phyloP scores from a whole-genome alignment of 2,329 filamentous ascomycete species.

The Colletotrichum sp. region DNA sequence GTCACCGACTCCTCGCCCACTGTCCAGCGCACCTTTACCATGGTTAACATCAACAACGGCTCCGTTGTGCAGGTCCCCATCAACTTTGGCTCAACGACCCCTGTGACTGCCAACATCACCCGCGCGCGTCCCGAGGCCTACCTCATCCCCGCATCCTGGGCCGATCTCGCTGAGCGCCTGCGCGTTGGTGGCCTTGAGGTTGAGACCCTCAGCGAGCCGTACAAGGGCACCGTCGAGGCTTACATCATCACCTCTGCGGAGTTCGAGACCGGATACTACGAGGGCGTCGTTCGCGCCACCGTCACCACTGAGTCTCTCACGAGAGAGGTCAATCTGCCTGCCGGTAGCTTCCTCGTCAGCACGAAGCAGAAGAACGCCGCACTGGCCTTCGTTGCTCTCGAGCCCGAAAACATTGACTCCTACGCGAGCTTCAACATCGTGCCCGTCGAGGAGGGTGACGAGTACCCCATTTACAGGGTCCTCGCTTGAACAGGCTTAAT shows the following conservation, averaged over 20 bases:
- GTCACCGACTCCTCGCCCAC: conserved; percentile 30
- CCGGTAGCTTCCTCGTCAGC: conserved; percentile 34
- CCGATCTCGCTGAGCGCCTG: conserved; percentile 30
- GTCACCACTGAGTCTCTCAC: conserved; percentile 24
- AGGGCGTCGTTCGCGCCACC: conserved; percentile 29
- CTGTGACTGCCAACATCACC: conserved; percentile 30
- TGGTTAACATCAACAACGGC: conserved; percentile 31
- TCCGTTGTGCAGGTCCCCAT: conserved; percentile 31
- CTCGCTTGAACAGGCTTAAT: not conserved
- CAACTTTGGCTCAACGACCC: conserved; percentile 32
- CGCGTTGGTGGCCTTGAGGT: conserved; percentile 29
- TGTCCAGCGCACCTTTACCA: conserved; percentile 25
- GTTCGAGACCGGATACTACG: conserved; percentile 30
- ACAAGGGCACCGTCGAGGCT: conserved; percentile 31
- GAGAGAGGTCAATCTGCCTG: conserved; percentile 27
- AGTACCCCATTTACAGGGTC: conserved; percentile 34
- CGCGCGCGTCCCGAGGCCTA: conserved; percentile 33
- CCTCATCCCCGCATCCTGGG: conserved; percentile 32
- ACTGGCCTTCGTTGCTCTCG: conserved; percentile 31
- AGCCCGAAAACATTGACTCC: conserved; percentile 39
- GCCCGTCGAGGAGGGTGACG: conserved; percentile 30
- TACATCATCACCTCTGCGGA: conserved; percentile 27
- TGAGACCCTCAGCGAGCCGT: conserved; percentile 26
- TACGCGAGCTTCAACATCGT: conserved; percentile 35
- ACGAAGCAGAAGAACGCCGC: conserved; percentile 37